Evolutionary conservation across 83 land plant species (phyloP).

Genomic region (Diphasiastrum complanatum): DNA sequence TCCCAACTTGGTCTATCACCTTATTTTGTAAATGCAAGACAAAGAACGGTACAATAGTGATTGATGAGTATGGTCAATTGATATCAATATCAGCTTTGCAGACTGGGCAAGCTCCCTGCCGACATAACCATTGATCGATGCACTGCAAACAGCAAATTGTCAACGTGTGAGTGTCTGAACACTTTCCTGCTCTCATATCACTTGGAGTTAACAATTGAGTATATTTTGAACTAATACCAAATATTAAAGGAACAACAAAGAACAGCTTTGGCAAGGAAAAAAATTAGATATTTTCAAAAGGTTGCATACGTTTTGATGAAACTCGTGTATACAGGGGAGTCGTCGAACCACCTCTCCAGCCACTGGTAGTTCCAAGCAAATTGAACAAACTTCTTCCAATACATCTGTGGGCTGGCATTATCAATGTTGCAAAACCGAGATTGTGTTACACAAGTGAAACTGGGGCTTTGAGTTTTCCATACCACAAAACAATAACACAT

Average conservation of each 20-base stretch:
- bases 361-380: constrained; percentile 61
- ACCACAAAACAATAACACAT: no score
- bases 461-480: no score
- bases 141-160: constrained; percentile 44
- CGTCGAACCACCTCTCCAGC: constrained; percentile 64
- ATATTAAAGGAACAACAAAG: neutral
- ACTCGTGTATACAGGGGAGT: constrained; percentile 73
- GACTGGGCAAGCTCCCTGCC: constrained; percentile 48
- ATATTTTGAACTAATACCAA: neutral
- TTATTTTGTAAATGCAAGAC: no score
- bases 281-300: neutral
- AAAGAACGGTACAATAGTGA: no score
- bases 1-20: no score
- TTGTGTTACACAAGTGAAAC: no score
- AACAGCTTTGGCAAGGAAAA: neutral
- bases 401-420: constrained; percentile 43
- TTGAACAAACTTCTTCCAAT: constrained; percentile 52
- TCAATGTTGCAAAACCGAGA: no score
- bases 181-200: neutral
- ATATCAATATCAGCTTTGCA: no score
- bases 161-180: neutral
- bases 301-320: constrained; percentile 54
- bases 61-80: no score
- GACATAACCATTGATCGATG: constrained; percentile 61
- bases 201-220: neutral